Evolutionary conservation across 768 basidiomycete genomes (phyloP), one percentile per base, ranked within the genome.

Genomic region (Podaxis sp.): DNA sequence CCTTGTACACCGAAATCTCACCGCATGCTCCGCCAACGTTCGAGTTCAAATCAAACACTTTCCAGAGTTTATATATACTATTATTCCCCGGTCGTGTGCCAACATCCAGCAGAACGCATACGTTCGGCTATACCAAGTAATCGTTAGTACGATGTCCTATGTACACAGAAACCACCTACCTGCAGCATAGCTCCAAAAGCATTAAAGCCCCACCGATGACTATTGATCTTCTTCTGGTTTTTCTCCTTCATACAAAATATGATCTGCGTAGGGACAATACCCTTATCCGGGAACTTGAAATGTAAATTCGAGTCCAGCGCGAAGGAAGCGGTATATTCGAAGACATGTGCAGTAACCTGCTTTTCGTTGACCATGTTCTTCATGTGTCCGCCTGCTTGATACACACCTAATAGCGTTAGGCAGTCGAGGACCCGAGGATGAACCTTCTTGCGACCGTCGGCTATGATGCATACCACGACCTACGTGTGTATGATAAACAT

Each of bases 191-290:
- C 82, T 0, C 85, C 91, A 71, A 98, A 92, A 0, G 94, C 96
- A 71, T 97, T 98, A 75, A 98, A 97, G 74, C 96, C 96, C 96
- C 96, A 98, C 53, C 96, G 81, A 69, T 97, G 95, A 52, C 90
- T 93, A 72, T 97, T 98, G 71, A 98, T 96, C 78, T 98, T 97
- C 80, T 96, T 95, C 71, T 93, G 90, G 71, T 96, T 98, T 79
- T 87, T 91, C 78, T 96, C 94, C 78, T 94, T 93, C 79, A 92
- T 82, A 71, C 89, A 91, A 71, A 93, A 93, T 36, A 98, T 88
- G 54, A 93, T 94, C 71, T 96, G 96, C n/a, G 90, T 94, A 1
- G 94, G 95, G 12, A 94, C 90, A 46, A 96, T 91, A 2, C 94
- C 94, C 73, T 94, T 94, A 71, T 95, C 94, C 0, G 93, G 91